A percentile compares a stretch with the other conserved stretches of the same genome.
phyloP scores from a whole-genome alignment of 306 rosid genomes.

The Oxytropis ochrocephala region DNA sequence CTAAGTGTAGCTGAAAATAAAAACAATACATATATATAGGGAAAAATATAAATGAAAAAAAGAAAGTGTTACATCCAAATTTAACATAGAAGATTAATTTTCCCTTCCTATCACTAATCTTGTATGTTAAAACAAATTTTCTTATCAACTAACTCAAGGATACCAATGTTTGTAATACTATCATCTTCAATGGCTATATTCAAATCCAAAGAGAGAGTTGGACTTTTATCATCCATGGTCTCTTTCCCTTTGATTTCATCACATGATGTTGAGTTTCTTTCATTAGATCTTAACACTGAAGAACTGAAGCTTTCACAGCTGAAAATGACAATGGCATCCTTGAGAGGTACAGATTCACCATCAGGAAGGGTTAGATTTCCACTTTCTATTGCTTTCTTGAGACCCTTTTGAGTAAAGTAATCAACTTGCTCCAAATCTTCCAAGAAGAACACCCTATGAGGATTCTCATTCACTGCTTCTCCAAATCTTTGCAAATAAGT shows the following conservation, averaged over 20 bases:
- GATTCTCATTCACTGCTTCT: conserved; percentile 72
- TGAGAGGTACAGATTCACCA: conserved; percentile 57
- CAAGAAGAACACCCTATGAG: conserved; percentile 76
- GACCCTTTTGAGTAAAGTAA: conserved; percentile 48
- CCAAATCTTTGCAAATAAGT: conserved; percentile 56
- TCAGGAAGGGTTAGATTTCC: conserved; percentile 46
- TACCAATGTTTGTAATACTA: background rate
- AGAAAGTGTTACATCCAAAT: conserved; percentile 26
- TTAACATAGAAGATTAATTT: background rate
- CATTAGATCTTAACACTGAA: conserved; percentile 19
- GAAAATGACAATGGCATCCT: conserved; percentile 71
- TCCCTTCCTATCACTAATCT: conserved; percentile 12
- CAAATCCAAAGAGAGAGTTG: conserved; percentile 50
- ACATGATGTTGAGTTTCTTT: conserved; percentile 15
- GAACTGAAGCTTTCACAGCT: conserved; percentile 38
- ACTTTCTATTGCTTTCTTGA: conserved; percentile 51
- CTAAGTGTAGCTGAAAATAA: conserved; percentile 1
- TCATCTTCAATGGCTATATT: conserved; percentile 57
- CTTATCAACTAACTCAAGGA: conserved; percentile 60
- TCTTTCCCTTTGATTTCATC: conserved; percentile 27
- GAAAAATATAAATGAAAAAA: background rate
- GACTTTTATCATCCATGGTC: conserved; percentile 17
- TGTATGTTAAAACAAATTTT: conserved; percentile 37
- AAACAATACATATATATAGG: conserved; percentile 6
- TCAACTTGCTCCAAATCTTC: conserved; percentile 66